Percentiles rank a stretch among this genome's conserved stretches.
phyloP scores from a whole-genome alignment of 148 eudicot genomes.

The Diospyros lotus region DNA sequence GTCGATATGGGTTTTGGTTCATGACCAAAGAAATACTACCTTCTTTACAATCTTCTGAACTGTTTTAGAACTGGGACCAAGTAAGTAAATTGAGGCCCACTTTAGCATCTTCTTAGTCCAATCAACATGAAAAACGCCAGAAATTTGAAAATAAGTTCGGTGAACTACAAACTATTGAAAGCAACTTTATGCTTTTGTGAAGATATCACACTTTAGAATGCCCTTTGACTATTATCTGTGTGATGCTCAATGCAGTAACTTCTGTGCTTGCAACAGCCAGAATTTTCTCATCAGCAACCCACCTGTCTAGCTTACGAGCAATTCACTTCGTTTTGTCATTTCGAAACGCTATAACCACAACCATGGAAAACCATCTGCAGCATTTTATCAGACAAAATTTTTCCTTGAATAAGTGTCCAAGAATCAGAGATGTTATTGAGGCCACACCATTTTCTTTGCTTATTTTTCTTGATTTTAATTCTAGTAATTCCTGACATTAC shows the following conservation, averaged over 20 bases:
- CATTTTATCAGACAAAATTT: no score
- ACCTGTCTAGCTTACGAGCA: background rate
- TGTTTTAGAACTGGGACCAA: no score
- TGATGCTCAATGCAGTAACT: no score
- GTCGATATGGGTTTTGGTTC: background rate
- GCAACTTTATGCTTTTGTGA: no score
- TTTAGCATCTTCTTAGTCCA: background rate
- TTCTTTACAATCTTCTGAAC: background rate
- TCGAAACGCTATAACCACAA: background rate
- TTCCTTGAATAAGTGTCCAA: background rate
- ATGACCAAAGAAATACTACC: background rate
- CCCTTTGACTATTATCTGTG: no score
- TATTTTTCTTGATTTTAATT: background rate
- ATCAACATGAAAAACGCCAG: background rate
- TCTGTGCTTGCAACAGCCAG: no score
- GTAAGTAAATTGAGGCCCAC: background rate
- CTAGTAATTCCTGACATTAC: background rate
- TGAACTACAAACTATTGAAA: no score
- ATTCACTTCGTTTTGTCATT: background rate
- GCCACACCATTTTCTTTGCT: background rate
- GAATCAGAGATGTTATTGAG: background rate
- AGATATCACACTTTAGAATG: no score
- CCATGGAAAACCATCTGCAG: background rate
- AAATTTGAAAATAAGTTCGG: background rate
- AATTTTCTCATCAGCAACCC: no score